A percentile compares a stretch with the other conserved stretches of the same genome.
These are phyloP conservation scores for Suhomyces sp. DNA, from an alignment of 805 yeast genomes.

Conservation along the genomic window DNA sequence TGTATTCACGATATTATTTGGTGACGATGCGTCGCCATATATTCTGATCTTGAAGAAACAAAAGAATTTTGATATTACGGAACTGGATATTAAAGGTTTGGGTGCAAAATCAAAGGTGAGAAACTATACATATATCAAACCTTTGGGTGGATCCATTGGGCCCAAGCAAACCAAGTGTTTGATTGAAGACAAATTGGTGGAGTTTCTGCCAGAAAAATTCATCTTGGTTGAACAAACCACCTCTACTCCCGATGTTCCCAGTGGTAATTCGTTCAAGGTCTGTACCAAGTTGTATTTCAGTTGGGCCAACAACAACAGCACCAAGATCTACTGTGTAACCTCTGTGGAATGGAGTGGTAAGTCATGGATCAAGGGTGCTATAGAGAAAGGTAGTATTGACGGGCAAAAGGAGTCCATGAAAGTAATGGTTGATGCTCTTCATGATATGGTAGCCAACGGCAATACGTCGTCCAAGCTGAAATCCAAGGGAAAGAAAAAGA, in stretches of 20 bases:
- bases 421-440: conserved; percentile 46
- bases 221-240: conserved; percentile 63
- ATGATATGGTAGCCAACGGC: conserved; percentile 30
- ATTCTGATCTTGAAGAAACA: conserved; percentile 35
- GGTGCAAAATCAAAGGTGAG: conserved; percentile 45
- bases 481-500: conserved; percentile 6
- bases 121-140: conserved; percentile 66
- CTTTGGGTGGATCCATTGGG: conserved; percentile 78
- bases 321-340: conserved; percentile 63
- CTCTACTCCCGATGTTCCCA: conserved; percentile 91
- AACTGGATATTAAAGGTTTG: conserved; percentile 26
- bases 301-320: conserved; percentile 68
- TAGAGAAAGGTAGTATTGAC: conserved; percentile 76
- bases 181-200: conserved; percentile 51
- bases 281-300: conserved; percentile 67
- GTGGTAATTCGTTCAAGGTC: conserved; percentile 78
- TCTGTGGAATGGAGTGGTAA: conserved; percentile 86
- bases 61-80: conserved; percentile 24
- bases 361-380: conserved; percentile 87
- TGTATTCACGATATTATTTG: conserved; percentile 67
- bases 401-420: conserved; percentile 73
- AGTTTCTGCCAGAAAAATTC: conserved; percentile 48
- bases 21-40: conserved; percentile 45
- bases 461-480: conserved; percentile 6
- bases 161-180: conserved; percentile 86